Evolutionary conservation across 2,329 filamentous ascomycete species (phyloP).

Genomic region (Emmonsia crescens): DNA sequence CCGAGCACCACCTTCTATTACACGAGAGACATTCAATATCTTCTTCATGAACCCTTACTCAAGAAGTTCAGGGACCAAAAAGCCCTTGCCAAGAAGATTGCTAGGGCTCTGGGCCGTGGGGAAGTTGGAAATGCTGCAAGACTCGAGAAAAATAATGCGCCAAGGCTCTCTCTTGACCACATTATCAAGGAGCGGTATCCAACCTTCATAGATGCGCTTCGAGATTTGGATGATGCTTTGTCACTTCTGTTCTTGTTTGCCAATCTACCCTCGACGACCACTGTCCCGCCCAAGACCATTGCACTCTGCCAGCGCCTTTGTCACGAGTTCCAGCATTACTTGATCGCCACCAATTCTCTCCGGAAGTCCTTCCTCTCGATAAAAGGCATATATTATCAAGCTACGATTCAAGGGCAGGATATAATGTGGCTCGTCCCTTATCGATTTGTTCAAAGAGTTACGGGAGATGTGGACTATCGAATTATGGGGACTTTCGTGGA

Average conservation of each 20-base stretch:
- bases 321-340: conserved; percentile 94
- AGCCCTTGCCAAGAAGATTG: conserved; percentile 93
- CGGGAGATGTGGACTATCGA: conserved; percentile 90
- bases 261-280: conserved; percentile 79
- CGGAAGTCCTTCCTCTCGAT: conserved; percentile 96
- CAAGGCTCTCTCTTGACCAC: conserved; percentile 85
- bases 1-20: conserved; percentile 85
- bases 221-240: conserved; percentile 91
- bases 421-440: conserved; percentile 96
- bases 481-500: conserved; percentile 99
- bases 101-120: conserved; percentile 78
- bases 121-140: conserved; percentile 81
- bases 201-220: conserved; percentile 85
- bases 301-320: conserved; percentile 85
- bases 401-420: conserved; percentile 92
- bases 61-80: conserved; percentile 97
- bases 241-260: conserved; percentile 97
- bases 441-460: conserved; percentile 90
- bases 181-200: conserved; percentile 97
- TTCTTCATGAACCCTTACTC: conserved; percentile 89
- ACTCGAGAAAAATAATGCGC: conserved; percentile 82
- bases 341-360: conserved; percentile 82
- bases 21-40: conserved; percentile 95
- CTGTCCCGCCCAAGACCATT: conserved; percentile 90
- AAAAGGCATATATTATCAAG: conserved; percentile 99